phyloP scores from a whole-genome alignment of 371 early-diverging fungal species.

The Capniomyces stellatus region DNA sequence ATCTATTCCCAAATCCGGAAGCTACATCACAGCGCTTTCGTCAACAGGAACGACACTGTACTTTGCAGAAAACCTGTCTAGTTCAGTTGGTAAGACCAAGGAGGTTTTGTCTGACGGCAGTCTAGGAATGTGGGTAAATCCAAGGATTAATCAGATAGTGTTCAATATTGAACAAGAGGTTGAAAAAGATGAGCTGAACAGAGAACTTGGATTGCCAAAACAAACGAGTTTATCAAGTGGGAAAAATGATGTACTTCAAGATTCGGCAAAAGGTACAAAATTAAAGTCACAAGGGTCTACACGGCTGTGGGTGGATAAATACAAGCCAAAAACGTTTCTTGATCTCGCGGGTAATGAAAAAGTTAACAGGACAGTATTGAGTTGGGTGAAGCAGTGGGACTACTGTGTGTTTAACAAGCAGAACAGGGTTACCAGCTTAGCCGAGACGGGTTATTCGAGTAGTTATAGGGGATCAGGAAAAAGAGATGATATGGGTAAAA shows the following conservation, averaged over 20 bases:
- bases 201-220: constrained; percentile 5
- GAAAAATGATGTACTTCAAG: too few relatives aligned
- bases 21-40: constrained; percentile 12
- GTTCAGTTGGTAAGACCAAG: constrained; percentile 6
- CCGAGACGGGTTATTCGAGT: too few relatives aligned
- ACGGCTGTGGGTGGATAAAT: constrained; percentile 80
- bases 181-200: constrained; percentile 4
- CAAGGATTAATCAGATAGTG: constrained; percentile 9
- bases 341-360: constrained; percentile 88
- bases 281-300: too few relatives aligned
- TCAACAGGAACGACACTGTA: constrained; percentile 10
- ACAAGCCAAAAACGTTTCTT: constrained; percentile 59
- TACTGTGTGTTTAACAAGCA: constrained; percentile 69
- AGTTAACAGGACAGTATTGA: constrained; percentile 65
- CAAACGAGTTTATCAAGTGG: too few relatives aligned
- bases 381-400: constrained; percentile 95
- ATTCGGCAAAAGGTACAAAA: too few relatives aligned
- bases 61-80: constrained; percentile 6
- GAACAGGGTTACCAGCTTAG: constrained; percentile 6
- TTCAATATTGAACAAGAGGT: constrained; percentile 13
- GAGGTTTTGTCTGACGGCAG: constrained; percentile 2
- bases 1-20: constrained; percentile 10
- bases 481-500: neutral
- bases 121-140: constrained; percentile 6
- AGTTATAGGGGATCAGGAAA: neutral